Evolutionary conservation across 2,329 filamentous ascomycete genomes (phyloP).

Genomic region (Lachnellula arida): DNA sequence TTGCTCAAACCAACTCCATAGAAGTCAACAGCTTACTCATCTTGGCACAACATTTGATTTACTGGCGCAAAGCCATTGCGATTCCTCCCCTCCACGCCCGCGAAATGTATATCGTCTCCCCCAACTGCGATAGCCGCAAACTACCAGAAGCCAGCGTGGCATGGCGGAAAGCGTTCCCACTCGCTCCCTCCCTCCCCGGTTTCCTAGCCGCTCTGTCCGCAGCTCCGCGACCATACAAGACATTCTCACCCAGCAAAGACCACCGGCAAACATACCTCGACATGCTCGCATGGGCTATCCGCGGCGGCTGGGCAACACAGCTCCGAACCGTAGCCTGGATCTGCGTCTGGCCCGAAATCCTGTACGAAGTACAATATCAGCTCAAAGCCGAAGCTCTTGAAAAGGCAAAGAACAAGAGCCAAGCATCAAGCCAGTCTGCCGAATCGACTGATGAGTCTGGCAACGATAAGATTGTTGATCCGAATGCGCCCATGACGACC

Average conservation of each 20-base stretch:
- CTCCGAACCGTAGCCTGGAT: slow-evolving; percentile 89
- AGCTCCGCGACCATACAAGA: slow-evolving; percentile 75
- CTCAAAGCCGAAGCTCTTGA: slow-evolving; percentile 53
- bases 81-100: slow-evolving; percentile 86
- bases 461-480: slow-evolving; percentile 21
- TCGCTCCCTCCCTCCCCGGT: slow-evolving; percentile 75
- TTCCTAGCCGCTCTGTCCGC: slow-evolving; percentile 82
- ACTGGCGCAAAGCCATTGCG: slow-evolving; percentile 89
- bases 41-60: slow-evolving; percentile 88
- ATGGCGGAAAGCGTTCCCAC: slow-evolving; percentile 76
- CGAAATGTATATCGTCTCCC: slow-evolving; percentile 87
- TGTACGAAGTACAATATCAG: slow-evolving; percentile 71
- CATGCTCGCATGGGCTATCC: slow-evolving; percentile 89
- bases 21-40: slow-evolving; percentile 77
- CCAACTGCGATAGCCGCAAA: slow-evolving; percentile 74
- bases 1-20: slow-evolving; percentile 66
- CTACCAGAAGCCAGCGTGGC: slow-evolving; percentile 64
- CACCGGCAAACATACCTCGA: slow-evolving; percentile 84
- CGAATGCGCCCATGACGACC: slow-evolving; percentile 38
- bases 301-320: slow-evolving; percentile 90
- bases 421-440: slow-evolving; percentile 9
- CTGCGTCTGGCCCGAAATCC: slow-evolving; percentile 75
- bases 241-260: slow-evolving; percentile 79
- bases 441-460: slow-evolving; percentile 21
- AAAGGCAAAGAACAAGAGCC: slow-evolving; percentile 31